Percentiles rank a stretch among this genome's conserved stretches.
Conservation (phyloP, 495 filamentous ascomycete genomes). For the Penicillium goetzii region DNA sequence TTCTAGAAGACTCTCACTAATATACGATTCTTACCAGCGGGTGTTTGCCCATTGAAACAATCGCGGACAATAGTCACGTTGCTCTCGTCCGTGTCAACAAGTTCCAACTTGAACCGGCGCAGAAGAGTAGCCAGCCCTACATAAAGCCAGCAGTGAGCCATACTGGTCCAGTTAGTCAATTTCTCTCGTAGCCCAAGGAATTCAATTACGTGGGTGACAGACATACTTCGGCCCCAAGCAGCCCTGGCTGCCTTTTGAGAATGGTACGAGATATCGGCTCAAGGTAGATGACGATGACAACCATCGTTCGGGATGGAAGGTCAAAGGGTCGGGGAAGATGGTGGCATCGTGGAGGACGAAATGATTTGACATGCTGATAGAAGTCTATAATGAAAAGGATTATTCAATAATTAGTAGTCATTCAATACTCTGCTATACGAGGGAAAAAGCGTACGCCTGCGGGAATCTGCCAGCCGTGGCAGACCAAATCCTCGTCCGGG, state of each 20-base stretch:
- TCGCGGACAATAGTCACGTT: neutral
- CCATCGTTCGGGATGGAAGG: constrained; percentile 3
- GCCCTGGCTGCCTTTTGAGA: constrained; percentile 7
- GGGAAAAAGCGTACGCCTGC: neutral
- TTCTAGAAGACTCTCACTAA: neutral
- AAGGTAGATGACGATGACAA: neutral
- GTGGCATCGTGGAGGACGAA: neutral
- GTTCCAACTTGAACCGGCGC: neutral
- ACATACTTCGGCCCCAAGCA: neutral
- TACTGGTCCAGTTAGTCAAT: neutral
- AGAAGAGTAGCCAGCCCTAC: neutral
- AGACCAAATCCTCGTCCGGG: constrained; percentile 2
- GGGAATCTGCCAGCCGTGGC: constrained; percentile 3
- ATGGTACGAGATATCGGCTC: constrained; percentile 1
- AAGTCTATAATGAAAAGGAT: neutral
- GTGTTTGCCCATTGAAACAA: constrained; percentile 6
- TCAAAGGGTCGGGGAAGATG: neutral
- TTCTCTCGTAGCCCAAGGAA: neutral
- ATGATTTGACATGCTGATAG: constrained; percentile 2
- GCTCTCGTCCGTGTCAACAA: neutral
- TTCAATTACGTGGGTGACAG: neutral
- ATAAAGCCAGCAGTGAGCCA: neutral
- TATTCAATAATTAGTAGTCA: neutral
- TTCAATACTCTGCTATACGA: neutral
- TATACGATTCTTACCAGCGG: neutral